Conservation (phyloP, 768 basidiomycete species). For the Auriscalpium orientale region DNA sequence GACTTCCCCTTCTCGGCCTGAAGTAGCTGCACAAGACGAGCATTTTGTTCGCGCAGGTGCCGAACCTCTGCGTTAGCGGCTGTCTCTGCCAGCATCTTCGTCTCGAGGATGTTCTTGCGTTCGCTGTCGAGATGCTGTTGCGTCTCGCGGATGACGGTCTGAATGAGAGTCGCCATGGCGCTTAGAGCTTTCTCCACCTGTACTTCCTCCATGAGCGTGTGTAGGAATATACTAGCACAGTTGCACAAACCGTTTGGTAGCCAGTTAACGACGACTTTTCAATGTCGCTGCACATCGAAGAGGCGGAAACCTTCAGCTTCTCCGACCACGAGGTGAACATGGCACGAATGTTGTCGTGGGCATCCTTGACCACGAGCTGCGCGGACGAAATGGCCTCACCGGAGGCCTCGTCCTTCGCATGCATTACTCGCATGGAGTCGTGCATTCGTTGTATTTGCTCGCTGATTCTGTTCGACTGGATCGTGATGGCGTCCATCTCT, state of each 20-base stretch:
- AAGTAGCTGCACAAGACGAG: slow-evolving; percentile 49
- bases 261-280: slow-evolving; percentile 36
- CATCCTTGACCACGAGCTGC: slow-evolving; percentile 42
- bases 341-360: slow-evolving; percentile 43
- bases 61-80: slow-evolving; percentile 46
- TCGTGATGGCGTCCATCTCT: slow-evolving; percentile 46
- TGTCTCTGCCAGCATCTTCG: slow-evolving; percentile 40
- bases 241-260: slow-evolving; percentile 30
- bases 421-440: slow-evolving; percentile 44
- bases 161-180: slow-evolving; percentile 50
- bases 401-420: slow-evolving; percentile 47
- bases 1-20: slow-evolving; percentile 60
- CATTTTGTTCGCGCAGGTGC: slow-evolving; percentile 67
- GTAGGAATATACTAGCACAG: not conserved
- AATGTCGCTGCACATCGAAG: slow-evolving; percentile 39
- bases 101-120: slow-evolving; percentile 40
- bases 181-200: slow-evolving; percentile 53
- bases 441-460: slow-evolving; percentile 50
- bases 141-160: slow-evolving; percentile 51
- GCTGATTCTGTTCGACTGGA: slow-evolving; percentile 46
- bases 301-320: slow-evolving; percentile 40
- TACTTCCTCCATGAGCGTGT: not conserved
- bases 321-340: slow-evolving; percentile 52
- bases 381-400: slow-evolving; percentile 42
- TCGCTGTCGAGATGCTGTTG: slow-evolving; percentile 50